Percentiles rank a stretch among this genome's conserved stretches.
phyloP scores from a whole-genome alignment of 306 rosid species.

The Sphenostylis stenocarpa region DNA sequence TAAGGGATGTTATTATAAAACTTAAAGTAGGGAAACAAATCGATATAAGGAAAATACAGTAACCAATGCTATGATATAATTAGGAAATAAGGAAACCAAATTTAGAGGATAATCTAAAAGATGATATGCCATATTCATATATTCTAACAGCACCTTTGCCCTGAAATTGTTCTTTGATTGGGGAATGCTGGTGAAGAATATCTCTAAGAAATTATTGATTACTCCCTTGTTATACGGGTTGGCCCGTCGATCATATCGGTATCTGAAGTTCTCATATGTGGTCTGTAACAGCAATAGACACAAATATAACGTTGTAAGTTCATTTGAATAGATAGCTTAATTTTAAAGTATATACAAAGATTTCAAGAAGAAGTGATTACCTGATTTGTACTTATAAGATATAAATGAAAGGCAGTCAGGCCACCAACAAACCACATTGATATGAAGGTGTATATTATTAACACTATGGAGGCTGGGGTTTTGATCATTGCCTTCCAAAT shows the following conservation, averaged over 20 bases:
- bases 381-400: conserved; percentile 95
- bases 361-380: conserved; percentile 41
- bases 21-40: neutral
- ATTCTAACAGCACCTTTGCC: conserved; percentile 44
- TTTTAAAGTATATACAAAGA: neutral
- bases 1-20: neutral
- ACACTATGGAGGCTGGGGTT: conserved; percentile 90
- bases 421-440: conserved; percentile 99
- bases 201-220: conserved; percentile 70
- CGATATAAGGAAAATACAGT: neutral
- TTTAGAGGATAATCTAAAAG: neutral
- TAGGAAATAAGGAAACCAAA: neutral
- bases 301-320: neutral
- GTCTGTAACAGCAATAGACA: conserved; percentile 64
- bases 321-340: neutral
- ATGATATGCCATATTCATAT: neutral
- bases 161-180: conserved; percentile 81
- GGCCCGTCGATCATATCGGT: conserved; percentile 80
- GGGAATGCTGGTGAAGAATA: conserved; percentile 72
- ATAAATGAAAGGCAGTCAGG: conserved; percentile 93
- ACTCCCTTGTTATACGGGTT: conserved; percentile 84
- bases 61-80: neutral
- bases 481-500: conserved; percentile 94
- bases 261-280: conserved; percentile 89
- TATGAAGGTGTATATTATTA: conserved; percentile 86